A percentile compares a stretch with the other conserved stretches of the same genome.
phyloP scores from a whole-genome alignment of 78 protist genomes.

The Protostelium mycophagum region DNA sequence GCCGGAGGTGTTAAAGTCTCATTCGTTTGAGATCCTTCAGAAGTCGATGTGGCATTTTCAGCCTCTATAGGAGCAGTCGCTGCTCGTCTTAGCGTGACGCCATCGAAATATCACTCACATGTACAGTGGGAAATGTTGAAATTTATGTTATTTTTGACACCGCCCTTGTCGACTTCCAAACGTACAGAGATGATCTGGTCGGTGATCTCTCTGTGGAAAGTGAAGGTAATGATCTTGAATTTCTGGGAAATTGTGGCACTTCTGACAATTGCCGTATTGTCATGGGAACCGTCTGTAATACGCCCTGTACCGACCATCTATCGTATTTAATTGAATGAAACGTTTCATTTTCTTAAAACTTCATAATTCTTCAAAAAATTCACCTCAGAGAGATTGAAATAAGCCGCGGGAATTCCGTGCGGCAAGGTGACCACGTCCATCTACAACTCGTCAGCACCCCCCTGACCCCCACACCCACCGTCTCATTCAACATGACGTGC shows the following conservation, averaged over 20 bases:
- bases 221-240: constrained; percentile 61
- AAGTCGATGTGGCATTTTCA: too few relatives aligned
- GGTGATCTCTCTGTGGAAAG: constrained; percentile 48
- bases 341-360: constrained; percentile 7
- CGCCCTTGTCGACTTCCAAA: constrained; percentile 15
- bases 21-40: too few relatives aligned
- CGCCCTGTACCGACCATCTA: constrained; percentile 19
- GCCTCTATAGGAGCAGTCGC: too few relatives aligned
- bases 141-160: not conserved
- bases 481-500: constrained; percentile 24
- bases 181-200: constrained; percentile 8
- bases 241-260: constrained; percentile 66
- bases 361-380: not conserved
- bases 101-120: not conserved
- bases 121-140: not conserved
- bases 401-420: constrained; percentile 5
- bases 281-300: constrained; percentile 55
- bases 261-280: constrained; percentile 42
- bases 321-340: constrained; percentile 39
- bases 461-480: too few relatives aligned
- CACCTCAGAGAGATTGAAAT: not conserved
- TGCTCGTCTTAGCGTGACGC: not conserved
- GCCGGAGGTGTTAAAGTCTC: too few relatives aligned
- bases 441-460: constrained; percentile 21
- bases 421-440: not conserved